These are phyloP conservation scores for Cicer chorassanicum DNA, from an alignment of 306 rosid species.

Conservation along the genomic window DNA sequence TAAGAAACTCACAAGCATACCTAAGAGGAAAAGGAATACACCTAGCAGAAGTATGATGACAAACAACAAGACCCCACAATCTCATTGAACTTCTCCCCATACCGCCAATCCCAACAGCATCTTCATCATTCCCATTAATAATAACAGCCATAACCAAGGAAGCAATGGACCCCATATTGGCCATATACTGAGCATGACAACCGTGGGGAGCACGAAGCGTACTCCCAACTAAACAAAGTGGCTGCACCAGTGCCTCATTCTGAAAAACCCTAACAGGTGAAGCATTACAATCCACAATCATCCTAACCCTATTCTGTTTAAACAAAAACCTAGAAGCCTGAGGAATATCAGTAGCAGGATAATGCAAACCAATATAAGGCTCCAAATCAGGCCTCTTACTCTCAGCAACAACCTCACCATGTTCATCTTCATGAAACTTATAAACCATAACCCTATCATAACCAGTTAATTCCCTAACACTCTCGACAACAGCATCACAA, in stretches of 20 bases:
- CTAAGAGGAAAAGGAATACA: conserved; percentile 87
- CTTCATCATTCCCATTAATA: conserved; percentile 80
- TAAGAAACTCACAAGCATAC: conserved; percentile 93
- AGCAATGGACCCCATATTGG: conserved; percentile 94
- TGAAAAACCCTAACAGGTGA: conserved; percentile 73
- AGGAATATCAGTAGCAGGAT: conserved; percentile 94
- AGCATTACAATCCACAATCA: conserved; percentile 93
- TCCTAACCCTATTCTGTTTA: conserved; percentile 92
- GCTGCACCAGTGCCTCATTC: conserved; percentile 77
- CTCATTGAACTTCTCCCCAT: conserved; percentile 56
- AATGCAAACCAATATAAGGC: conserved; percentile 94
- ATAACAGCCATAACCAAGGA: conserved; percentile 87
- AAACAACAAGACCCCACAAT: conserved; percentile 98
- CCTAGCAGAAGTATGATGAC: conserved; percentile 91
- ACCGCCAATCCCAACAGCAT: conserved; percentile 57
- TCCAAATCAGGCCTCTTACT: conserved; percentile 83
- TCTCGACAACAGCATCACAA: conserved; percentile 81
- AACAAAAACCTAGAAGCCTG: conserved; percentile 98
- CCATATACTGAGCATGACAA: conserved; percentile 96
- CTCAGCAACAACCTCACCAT: conserved; percentile 96
- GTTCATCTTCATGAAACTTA: conserved; percentile 97
- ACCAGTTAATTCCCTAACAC: conserved; percentile 81
- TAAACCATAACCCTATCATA: conserved; percentile 98
- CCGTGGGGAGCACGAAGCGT: conserved; percentile 94
- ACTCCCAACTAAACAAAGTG: conserved; percentile 91